These are phyloP conservation scores for Parastagonospora nodorum DNA, from an alignment of 2,329 filamentous ascomycete genomes.

Conservation along the genomic window DNA sequence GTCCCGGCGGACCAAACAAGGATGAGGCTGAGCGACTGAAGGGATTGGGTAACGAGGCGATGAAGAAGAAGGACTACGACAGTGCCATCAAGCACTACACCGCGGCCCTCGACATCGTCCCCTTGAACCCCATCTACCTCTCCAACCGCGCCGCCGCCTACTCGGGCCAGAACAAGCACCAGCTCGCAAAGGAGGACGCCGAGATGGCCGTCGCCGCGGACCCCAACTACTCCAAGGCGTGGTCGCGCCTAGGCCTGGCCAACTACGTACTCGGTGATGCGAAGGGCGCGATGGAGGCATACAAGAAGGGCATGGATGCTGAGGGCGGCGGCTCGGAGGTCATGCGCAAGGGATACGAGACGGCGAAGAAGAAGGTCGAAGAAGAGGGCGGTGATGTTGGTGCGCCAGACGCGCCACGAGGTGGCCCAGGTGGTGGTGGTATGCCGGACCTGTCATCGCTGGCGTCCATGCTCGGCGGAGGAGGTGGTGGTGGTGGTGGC, in stretches of 20 bases:
- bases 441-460: conserved; percentile 87
- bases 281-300: conserved; percentile 91
- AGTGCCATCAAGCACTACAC: conserved; percentile 86
- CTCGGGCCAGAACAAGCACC: conserved; percentile 82
- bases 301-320: conserved; percentile 87
- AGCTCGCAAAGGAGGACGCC: conserved; percentile 82
- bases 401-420: conserved; percentile 44
- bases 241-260: conserved; percentile 90
- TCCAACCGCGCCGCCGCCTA: conserved; percentile 96
- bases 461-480: conserved; percentile 53
- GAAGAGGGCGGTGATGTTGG: conserved; percentile 70
- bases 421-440: conserved; percentile 59
- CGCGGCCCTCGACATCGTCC: conserved; percentile 78
- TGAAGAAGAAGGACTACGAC: conserved; percentile 90
- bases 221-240: conserved; percentile 94
- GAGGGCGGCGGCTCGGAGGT: conserved; percentile 95
- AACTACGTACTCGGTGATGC: conserved; percentile 90
- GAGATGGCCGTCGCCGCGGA: conserved; percentile 88
- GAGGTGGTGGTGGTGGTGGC: conserved; percentile 62
- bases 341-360: conserved; percentile 97
- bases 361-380: conserved; percentile 83
- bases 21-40: conserved; percentile 88
- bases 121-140: conserved; percentile 92
- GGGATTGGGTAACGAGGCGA: conserved; percentile 88
- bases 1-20: conserved; percentile 61